A percentile compares a stretch with the other conserved stretches of the same genome.
These are phyloP conservation scores for Vicia sativa DNA, from an alignment of 306 rosid species.

Conservation along the genomic window DNA sequence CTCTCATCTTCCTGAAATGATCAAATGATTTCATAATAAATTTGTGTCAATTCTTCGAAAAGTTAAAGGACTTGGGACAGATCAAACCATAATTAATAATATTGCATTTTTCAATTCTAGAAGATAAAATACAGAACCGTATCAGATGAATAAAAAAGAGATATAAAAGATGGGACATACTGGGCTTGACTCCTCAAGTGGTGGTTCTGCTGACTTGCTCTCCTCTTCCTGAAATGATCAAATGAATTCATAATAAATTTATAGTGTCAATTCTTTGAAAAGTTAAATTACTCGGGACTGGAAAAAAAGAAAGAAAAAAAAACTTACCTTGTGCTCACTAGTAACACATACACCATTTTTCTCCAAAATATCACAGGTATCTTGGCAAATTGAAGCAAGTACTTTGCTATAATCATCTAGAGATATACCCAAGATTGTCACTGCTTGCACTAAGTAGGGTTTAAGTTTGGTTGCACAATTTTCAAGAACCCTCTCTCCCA, in stretches of 20 bases:
- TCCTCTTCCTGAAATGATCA: constrained; percentile 54
- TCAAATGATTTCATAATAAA: constrained; percentile 20
- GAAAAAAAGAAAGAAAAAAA: no score
- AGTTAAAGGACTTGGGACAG: constrained; percentile 21
- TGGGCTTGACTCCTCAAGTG: constrained; percentile 55
- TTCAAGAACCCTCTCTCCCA: constrained; percentile 81
- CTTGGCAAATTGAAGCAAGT: constrained; percentile 71
- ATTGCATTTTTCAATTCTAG: constrained; percentile 11
- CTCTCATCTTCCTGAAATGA: constrained; percentile 58
- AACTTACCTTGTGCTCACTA: constrained; percentile 55
- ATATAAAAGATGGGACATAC: constrained; percentile 32
- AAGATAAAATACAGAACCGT: background rate
- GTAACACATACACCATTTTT: constrained; percentile 56
- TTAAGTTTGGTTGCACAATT: constrained; percentile 64
- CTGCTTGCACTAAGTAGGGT: constrained; percentile 68
- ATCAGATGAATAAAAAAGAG: background rate
- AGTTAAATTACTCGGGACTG: constrained; percentile 20
- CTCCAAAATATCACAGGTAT: constrained; percentile 52
- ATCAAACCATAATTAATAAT: constrained; percentile 28
- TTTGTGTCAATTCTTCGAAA: background rate
- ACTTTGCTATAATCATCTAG: constrained; percentile 67
- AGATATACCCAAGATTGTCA: constrained; percentile 50
- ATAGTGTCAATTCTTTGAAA: background rate
- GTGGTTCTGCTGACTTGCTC: constrained; percentile 47
- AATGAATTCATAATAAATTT: constrained; percentile 15